phyloP scores from a whole-genome alignment of 805 yeast species.

The Blastobotrys peoriensis region DNA sequence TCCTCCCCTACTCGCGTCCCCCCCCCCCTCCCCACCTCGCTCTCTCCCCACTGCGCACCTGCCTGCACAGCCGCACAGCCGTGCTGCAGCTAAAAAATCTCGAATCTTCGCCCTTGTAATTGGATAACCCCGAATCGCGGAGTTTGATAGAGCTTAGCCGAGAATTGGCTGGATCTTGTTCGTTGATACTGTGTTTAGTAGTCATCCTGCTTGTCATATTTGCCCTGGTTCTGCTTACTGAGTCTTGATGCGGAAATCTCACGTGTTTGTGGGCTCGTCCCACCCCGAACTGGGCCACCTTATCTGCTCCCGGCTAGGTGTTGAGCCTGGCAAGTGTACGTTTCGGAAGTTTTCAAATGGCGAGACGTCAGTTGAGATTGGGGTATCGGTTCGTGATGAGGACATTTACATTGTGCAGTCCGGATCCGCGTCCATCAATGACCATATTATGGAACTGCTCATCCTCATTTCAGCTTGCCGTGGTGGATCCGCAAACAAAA shows the following conservation, averaged over 20 bases:
- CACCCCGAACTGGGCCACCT: constrained; percentile 91
- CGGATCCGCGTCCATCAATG: constrained; percentile 81
- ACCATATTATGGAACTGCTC: constrained; percentile 92
- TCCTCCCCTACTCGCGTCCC: too few species aligned
- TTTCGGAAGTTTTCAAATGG: constrained; percentile 93
- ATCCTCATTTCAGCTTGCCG: constrained; percentile 92
- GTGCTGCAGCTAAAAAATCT: too few species aligned
- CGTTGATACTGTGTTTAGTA: too few species aligned
- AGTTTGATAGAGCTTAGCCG: too few species aligned
- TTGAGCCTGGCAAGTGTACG: constrained; percentile 88
- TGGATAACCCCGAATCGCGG: too few species aligned
- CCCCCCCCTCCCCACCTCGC: too few species aligned
- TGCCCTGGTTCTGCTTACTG: too few species aligned
- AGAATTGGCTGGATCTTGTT: too few species aligned
- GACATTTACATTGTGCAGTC: constrained; percentile 92
- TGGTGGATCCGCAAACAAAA: constrained; percentile 97
- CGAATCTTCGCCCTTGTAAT: too few species aligned
- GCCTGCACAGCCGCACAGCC: too few species aligned
- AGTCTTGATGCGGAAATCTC: constrained; percentile 99
- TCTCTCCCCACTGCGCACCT: too few species aligned
- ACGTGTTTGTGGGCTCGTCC: constrained; percentile 92
- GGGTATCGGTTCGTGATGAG: constrained; percentile 92
- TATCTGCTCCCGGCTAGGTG: constrained; percentile 87
- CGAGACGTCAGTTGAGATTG: constrained; percentile 93
- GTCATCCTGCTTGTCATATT: too few species aligned